These are phyloP conservation scores for Clarireedia sp. DNA, from an alignment of 2,329 filamentous ascomycete species.

Conservation along the genomic window DNA sequence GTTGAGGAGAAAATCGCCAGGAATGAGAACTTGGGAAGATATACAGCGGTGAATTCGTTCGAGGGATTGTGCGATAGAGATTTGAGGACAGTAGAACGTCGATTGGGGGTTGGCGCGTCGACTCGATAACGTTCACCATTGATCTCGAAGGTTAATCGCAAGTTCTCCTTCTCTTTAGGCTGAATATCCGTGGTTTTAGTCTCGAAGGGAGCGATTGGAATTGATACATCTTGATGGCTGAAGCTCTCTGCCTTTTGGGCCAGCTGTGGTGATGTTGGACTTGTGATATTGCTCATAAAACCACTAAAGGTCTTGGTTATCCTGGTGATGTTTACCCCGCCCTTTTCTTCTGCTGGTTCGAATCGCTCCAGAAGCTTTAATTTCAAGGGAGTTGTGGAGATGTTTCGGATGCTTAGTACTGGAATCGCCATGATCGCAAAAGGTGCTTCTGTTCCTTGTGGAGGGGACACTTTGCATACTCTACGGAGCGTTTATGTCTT, in stretches of 20 bases:
- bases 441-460: neutral
- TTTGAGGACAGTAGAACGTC: conserved; percentile 52
- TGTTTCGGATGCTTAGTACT: conserved; percentile 67
- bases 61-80: conserved; percentile 45
- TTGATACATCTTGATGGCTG: conserved; percentile 51
- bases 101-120: conserved; percentile 58
- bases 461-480: too few species aligned
- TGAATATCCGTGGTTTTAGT: conserved; percentile 55
- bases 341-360: conserved; percentile 36
- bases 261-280: conserved; percentile 27
- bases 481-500: too few species aligned
- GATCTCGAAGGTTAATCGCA: conserved; percentile 68
- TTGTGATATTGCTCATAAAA: conserved; percentile 36
- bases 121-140: conserved; percentile 60
- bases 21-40: conserved; percentile 47
- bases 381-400: conserved; percentile 65
- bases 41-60: conserved; percentile 57
- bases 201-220: conserved; percentile 62
- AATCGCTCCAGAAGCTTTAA: conserved; percentile 70
- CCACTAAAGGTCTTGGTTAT: conserved; percentile 41
- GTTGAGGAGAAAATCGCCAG: conserved; percentile 63
- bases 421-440: conserved; percentile 19
- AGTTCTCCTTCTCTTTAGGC: conserved; percentile 51
- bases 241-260: conserved; percentile 52
- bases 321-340: conserved; percentile 26